phyloP scores from a whole-genome alignment of 106 monocot species.

The Hemerocallis citrina region DNA sequence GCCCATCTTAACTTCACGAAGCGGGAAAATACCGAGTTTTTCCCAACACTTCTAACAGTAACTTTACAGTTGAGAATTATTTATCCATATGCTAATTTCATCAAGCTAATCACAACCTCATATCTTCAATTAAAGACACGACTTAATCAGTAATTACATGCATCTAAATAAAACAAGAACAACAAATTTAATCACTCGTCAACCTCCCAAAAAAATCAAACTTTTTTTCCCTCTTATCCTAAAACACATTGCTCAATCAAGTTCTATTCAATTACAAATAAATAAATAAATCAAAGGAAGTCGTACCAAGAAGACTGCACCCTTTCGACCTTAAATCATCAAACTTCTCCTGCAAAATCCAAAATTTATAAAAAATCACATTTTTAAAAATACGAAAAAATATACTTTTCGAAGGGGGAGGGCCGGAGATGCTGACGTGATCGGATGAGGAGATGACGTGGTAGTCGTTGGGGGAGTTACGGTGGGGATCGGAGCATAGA shows the following conservation, averaged over 20 bases:
- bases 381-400: not conserved
- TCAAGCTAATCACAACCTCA: no score
- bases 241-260: not conserved
- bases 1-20: no score
- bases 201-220: slow-evolving; percentile 1
- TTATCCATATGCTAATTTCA: no score
- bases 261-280: not conserved
- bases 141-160: no score
- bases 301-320: slow-evolving; percentile 73
- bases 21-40: no score
- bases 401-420: not conserved
- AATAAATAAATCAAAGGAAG: not conserved
- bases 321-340: slow-evolving; percentile 76
- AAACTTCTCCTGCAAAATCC: slow-evolving; percentile 72
- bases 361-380: not conserved
- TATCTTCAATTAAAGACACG: no score
- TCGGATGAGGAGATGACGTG: slow-evolving; percentile 80
- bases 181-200: no score
- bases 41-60: no score
- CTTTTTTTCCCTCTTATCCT: not conserved
- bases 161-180: no score
- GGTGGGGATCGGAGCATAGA: slow-evolving; percentile 73
- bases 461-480: slow-evolving; percentile 55
- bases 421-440: slow-evolving; percentile 34
- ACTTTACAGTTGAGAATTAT: no score